Evolutionary conservation across 306 rosid species (phyloP).

Genomic region (Cucurbita maxima): DNA sequence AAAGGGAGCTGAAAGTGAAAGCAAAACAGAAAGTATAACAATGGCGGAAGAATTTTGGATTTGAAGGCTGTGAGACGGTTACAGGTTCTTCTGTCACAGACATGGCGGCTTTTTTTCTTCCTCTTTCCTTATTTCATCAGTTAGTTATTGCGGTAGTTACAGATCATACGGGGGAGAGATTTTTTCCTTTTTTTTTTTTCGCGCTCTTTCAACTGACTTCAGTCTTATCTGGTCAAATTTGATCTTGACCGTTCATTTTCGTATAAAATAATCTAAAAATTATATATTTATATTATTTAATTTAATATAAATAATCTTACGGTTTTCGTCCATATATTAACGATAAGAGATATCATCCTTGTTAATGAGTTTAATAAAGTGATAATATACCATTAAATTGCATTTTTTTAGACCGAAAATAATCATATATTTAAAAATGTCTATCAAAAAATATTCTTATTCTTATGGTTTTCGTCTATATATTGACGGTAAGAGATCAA

Average conservation of each 20-base stretch:
- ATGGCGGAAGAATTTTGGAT: background rate
- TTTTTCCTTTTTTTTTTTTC: background rate
- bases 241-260: background rate
- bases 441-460: no score
- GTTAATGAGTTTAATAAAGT: no score
- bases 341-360: no score
- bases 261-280: no score
- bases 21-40: background rate
- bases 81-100: background rate
- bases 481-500: no score
- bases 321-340: no score
- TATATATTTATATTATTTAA: no score
- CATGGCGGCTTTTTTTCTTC: background rate
- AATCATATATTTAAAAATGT: no score
- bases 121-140: background rate
- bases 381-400: no score
- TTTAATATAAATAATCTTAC: no score
- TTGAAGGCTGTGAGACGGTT: background rate
- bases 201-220: background rate
- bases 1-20: background rate
- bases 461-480: no score
- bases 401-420: no score
- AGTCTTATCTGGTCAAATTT: background rate
- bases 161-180: background rate
- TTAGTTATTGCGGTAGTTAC: slow-evolving; percentile 3